Evolutionary conservation across 371 early-diverging fungal genomes (phyloP), one percentile per base, ranked within the genome.

Genomic region (Lichtheimia ramosa): DNA sequence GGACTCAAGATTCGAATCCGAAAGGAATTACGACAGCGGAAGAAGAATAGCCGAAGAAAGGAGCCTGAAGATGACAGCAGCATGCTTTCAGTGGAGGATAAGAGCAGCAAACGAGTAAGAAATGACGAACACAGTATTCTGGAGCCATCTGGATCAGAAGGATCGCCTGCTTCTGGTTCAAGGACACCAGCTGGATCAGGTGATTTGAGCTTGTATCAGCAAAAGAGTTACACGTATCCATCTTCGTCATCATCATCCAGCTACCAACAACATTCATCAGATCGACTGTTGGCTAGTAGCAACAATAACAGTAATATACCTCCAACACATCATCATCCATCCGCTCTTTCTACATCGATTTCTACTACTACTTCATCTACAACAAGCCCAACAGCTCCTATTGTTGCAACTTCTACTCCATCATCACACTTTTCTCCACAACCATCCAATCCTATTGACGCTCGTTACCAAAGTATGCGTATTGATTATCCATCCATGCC

Each of bases 1-100:
- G 97, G 97, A 0, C 76, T 97, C 14, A 94, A 95, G 64, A 94
- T 97, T 54, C 89, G 97, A 16, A 93, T 97, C 54, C 84, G 96
- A 43, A 88, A 87, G 59, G 88, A 87, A 61, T 58, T 83, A 24
- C 56, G 83, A 21, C 75, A 76, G 21, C 65, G 80, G 59, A 64
- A 73, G 56, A 71, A 69, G 27, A 21, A 50, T n/a, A 55, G 59
- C 27, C 61, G 62, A 51, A 50, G 67, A 50, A 66, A 60, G 24
- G 68, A 65, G 39, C 62, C 65, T 5, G 63, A 59, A 10, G 59
- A 56, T 3, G 51, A 57, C 16, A 25, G 25, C n/a, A 46, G 51
- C 1, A 24, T 27, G 8, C 42, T 43, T 25, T 27, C 25, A 5
- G 16, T 20, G 42, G 54, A 53, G 39, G 48, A 27, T 27, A 51